These are phyloP conservation scores for Smittium culicis DNA, from an alignment of 371 early-diverging fungal species.

Conservation along the genomic window DNA sequence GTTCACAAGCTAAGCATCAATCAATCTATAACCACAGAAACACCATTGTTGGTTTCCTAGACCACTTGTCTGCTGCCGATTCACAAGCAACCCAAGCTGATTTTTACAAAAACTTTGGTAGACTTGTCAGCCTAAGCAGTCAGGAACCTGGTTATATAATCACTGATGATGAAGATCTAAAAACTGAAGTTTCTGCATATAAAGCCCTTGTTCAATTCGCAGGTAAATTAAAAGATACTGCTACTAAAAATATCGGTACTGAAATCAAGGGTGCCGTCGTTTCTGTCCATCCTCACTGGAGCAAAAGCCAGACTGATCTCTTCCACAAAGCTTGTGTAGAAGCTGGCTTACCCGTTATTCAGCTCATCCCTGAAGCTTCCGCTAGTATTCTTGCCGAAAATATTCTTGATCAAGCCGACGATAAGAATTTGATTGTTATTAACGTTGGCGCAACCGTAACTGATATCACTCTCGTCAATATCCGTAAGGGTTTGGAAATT, in stretches of 20 bases:
- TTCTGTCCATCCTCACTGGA: conserved; percentile 89
- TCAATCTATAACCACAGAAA: conserved; percentile 74
- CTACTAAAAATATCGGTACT: conserved; percentile 72
- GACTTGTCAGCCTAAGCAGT: conserved; percentile 42
- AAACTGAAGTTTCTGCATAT: conserved; percentile 46
- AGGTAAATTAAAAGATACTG: conserved; percentile 67
- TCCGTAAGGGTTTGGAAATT: conserved; percentile 79
- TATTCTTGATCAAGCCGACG: conserved; percentile 42
- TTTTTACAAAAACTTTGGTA: not conserved
- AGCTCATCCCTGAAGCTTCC: conserved; percentile 88
- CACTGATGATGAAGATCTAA: conserved; percentile 39
- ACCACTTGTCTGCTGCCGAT: conserved; percentile 56
- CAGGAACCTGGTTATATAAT: conserved; percentile 66
- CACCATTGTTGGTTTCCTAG: conserved; percentile 74
- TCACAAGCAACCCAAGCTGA: conserved; percentile 35
- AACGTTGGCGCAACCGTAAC: conserved; percentile 96
- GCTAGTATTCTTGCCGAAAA: conserved; percentile 94
- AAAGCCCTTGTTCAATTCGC: conserved; percentile 68
- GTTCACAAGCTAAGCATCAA: conserved; percentile 85
- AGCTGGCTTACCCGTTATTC: conserved; percentile 80
- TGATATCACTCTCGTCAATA: conserved; percentile 77
- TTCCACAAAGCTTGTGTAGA: conserved; percentile 64
- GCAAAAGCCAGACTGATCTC: conserved; percentile 68
- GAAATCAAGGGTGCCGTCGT: conserved; percentile 75
- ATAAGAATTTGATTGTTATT: conserved; percentile 63